A percentile compares a stretch with the other conserved stretches of the same genome.
Conservation (phyloP, 1,139 yeast species). For the Petasospora fabianii region DNA sequence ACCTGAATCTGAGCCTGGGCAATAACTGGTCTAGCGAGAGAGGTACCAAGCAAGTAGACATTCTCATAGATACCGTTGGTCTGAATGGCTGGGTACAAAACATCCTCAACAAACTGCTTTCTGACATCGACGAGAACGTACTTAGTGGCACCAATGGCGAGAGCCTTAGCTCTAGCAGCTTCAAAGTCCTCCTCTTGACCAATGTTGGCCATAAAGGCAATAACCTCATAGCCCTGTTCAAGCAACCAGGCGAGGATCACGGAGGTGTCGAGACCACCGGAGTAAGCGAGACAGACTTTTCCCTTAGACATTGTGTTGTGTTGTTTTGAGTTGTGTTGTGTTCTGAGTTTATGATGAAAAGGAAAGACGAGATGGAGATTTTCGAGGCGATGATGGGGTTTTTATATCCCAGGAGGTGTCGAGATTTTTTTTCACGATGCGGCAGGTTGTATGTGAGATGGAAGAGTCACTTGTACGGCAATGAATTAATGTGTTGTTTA, state of each 20-base stretch:
- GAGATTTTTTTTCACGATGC: conserved; percentile 1
- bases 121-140: conserved; percentile 93
- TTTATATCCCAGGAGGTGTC: conserved; percentile 2
- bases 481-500: not conserved
- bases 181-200: conserved; percentile 99
- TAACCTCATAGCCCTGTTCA: conserved; percentile 96
- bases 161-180: conserved; percentile 94
- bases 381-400: not conserved
- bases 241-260: conserved; percentile 96
- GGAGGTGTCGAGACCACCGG: conserved; percentile 98
- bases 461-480: conserved; percentile 10
- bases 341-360: too few species aligned
- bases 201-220: conserved; percentile 95
- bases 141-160: conserved; percentile 95
- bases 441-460: not conserved
- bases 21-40: conserved; percentile 97
- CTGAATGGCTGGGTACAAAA: conserved; percentile 92
- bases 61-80: conserved; percentile 96
- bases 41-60: conserved; percentile 92
- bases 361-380: not conserved
- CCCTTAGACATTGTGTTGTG: conserved; percentile 74
- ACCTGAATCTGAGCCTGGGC: conserved; percentile 97
- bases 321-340: conserved; percentile 1
- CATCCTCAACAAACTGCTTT: conserved; percentile 89
- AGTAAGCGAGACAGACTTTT: conserved; percentile 97